These are phyloP conservation scores for Pharus latifolius DNA, from an alignment of 176 grass and related monocot species.

Conservation along the genomic window DNA sequence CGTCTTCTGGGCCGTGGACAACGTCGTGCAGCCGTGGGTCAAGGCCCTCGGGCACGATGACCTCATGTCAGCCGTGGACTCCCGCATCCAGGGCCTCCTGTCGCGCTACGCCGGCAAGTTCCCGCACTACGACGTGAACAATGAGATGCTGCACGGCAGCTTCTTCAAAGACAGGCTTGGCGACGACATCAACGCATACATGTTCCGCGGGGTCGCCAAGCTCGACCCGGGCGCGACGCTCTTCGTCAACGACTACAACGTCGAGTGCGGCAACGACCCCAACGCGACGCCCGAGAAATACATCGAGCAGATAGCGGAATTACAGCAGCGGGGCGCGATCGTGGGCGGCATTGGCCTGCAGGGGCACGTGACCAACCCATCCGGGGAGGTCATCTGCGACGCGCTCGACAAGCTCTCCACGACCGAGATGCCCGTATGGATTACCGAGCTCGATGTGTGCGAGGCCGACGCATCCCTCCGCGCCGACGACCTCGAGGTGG, in stretches of 20 bases:
- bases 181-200: slow-evolving; percentile 36
- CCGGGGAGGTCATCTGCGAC: slow-evolving; percentile 45
- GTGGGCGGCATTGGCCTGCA: slow-evolving; percentile 62
- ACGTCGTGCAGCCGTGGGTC: slow-evolving; percentile 48
- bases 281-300: slow-evolving; percentile 62
- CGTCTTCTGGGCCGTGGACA: slow-evolving; percentile 70
- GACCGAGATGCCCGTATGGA: slow-evolving; percentile 52
- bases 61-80: slow-evolving; percentile 27
- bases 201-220: slow-evolving; percentile 43
- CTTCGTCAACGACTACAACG: slow-evolving; percentile 83
- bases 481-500: slow-evolving; percentile 65
- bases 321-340: slow-evolving; percentile 45
- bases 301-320: slow-evolving; percentile 40
- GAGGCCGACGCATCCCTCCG: slow-evolving; percentile 48
- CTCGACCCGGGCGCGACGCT: slow-evolving; percentile 43
- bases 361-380: slow-evolving; percentile 47
- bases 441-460: slow-evolving; percentile 59
- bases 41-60: slow-evolving; percentile 14
- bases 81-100: slow-evolving; percentile 53
- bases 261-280: slow-evolving; percentile 39
- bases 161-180: slow-evolving; percentile 54
- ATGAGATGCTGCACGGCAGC: slow-evolving; percentile 77
- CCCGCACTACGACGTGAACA: slow-evolving; percentile 84
- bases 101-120: slow-evolving; percentile 54
- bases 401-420: slow-evolving; percentile 53